phyloP scores from a whole-genome alignment of 352 stramenopile species.

The Pythium coloratum region DNA sequence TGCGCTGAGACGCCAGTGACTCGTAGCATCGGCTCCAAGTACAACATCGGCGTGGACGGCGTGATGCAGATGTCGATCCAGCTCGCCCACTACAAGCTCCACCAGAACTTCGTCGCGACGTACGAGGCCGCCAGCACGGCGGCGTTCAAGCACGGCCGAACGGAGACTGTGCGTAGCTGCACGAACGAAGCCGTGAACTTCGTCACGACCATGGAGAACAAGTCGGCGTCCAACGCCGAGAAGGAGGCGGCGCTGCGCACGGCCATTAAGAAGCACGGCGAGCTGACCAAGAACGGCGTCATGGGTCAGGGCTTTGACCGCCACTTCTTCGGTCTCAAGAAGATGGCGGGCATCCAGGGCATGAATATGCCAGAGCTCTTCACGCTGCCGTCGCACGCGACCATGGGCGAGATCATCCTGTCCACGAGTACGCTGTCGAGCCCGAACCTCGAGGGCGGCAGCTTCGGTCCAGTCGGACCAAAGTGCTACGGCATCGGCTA shows the following conservation, averaged over 20 bases:
- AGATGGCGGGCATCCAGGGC: conserved; percentile 66
- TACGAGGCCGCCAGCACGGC: conserved; percentile 90
- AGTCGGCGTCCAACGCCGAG: conserved; percentile 48
- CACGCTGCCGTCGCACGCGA: conserved; percentile 69
- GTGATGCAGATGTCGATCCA: conserved; percentile 92
- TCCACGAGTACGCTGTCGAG: conserved; percentile 90
- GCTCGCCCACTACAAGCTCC: conserved; percentile 83
- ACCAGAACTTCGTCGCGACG: conserved; percentile 80
- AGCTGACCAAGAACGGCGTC: conserved; percentile 88
- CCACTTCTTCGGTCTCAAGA: conserved; percentile 79
- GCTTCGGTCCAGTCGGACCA: conserved; percentile 88
- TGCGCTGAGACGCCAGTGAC: conserved; percentile 78
- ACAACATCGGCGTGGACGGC: conserved; percentile 86
- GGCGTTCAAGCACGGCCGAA: conserved; percentile 91
- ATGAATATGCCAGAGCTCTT: conserved; percentile 74
- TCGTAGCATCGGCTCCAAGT: conserved; percentile 52
- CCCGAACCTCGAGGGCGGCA: conserved; percentile 80
- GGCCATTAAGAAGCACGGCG: conserved; percentile 85
- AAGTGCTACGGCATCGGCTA: conserved; percentile 92
- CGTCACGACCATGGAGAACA: conserved; percentile 67
- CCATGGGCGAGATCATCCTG: conserved; percentile 89
- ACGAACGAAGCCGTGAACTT: conserved; percentile 85
- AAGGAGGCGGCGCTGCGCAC: conserved; percentile 62
- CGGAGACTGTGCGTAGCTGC: conserved; percentile 88
- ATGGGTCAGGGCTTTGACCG: conserved; percentile 91